Evolutionary conservation across 2,329 filamentous ascomycete species (phyloP).

Genomic region (Fragosphaeria purpurea): DNA sequence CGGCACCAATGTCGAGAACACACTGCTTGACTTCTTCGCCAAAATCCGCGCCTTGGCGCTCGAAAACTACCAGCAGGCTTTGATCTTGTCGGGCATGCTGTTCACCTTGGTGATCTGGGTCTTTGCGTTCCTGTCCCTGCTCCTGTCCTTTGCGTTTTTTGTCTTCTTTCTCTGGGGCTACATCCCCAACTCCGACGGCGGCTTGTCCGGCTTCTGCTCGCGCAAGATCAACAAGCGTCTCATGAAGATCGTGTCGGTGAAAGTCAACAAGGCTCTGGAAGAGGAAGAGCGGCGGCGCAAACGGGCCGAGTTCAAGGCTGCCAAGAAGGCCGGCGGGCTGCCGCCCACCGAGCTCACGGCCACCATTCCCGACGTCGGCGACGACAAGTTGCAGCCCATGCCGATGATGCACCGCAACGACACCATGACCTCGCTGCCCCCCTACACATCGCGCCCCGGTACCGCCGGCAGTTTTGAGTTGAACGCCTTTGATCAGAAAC

Average conservation of each 20-base stretch:
- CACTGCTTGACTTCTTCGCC: constrained; percentile 66
- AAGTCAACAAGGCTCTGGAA: constrained; percentile 79
- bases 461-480: constrained; percentile 45
- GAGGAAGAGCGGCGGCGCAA: constrained; percentile 58
- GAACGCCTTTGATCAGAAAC: constrained; percentile 41
- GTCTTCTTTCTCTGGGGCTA: constrained; percentile 86
- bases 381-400: constrained; percentile 43
- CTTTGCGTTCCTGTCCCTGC: constrained; percentile 63
- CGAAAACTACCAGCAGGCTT: constrained; percentile 64
- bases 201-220: constrained; percentile 75
- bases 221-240: constrained; percentile 84
- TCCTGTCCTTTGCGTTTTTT: constrained; percentile 70
- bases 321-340: constrained; percentile 45
- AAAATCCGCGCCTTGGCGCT: constrained; percentile 68
- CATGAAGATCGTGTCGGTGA: constrained; percentile 71
- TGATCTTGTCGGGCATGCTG: constrained; percentile 82
- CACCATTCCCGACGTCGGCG: constrained; percentile 50
- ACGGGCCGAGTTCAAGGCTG: constrained; percentile 39
- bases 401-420: constrained; percentile 46
- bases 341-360: constrained; percentile 43
- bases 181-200: constrained; percentile 72
- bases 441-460: constrained; percentile 50
- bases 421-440: constrained; percentile 50
- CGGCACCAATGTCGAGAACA: constrained; percentile 44
- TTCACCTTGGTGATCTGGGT: constrained; percentile 89